phyloP scores from a whole-genome alignment of 352 stramenopile species.

The Pythium dissotocum region DNA sequence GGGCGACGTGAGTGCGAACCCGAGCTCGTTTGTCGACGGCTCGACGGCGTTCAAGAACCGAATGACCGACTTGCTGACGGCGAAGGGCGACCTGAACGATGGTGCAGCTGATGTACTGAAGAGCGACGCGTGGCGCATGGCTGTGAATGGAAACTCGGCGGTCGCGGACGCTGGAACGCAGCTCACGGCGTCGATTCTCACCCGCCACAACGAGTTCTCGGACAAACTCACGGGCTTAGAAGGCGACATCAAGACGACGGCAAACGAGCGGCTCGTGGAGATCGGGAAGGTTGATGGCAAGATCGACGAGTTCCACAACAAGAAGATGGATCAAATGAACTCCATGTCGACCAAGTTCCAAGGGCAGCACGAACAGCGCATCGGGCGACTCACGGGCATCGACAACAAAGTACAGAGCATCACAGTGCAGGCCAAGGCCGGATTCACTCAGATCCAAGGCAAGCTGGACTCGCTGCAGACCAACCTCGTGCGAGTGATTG shows the following conservation, averaged over 20 bases:
- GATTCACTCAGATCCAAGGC: constrained; percentile 6
- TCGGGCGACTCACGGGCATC: constrained; percentile 3
- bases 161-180: constrained; percentile 1
- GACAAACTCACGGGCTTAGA: constrained; percentile 10
- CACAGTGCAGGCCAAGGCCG: constrained; percentile 7
- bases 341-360: constrained; percentile 17
- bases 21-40: neutral
- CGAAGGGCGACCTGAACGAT: neutral
- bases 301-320: constrained; percentile 9
- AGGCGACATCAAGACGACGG: constrained; percentile 11
- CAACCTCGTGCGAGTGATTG: constrained; percentile 7
- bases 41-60: constrained; percentile 2
- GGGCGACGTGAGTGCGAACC: neutral
- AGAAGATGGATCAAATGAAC: constrained; percentile 19
- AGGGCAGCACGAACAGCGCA: constrained; percentile 13
- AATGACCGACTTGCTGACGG: constrained; percentile 4
- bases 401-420: constrained; percentile 14
- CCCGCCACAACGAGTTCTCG: constrained; percentile 13
- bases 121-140: constrained; percentile 3
- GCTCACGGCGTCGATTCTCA: constrained; percentile 8
- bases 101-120: neutral
- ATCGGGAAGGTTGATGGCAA: constrained; percentile 12
- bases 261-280: constrained; percentile 9
- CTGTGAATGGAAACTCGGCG: constrained; percentile 14
- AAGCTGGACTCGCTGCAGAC: constrained; percentile 8